Conservation (phyloP, 1,284 basidiomycete genomes). For the Cutaneotrichosporon mucoides region DNA sequence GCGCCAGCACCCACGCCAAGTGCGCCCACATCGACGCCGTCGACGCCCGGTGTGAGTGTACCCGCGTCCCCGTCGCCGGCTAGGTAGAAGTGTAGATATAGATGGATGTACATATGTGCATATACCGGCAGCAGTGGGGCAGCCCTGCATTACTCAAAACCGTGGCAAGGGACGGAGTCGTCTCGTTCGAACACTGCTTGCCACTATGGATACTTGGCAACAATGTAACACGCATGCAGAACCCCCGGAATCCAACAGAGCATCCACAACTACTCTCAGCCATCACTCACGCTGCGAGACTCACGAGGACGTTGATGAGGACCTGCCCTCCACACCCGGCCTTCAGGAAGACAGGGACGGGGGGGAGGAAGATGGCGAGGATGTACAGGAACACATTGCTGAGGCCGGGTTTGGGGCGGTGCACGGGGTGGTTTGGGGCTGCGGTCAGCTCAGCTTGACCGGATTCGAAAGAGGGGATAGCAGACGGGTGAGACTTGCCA, state of each 20-base stretch:
- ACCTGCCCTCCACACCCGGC: constrained; percentile 4
- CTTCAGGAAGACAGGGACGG: constrained; percentile 11
- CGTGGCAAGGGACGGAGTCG: no score
- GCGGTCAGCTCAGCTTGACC: background rate
- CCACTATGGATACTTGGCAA: background rate
- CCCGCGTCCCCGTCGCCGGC: no score
- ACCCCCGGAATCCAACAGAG: constrained; percentile 16
- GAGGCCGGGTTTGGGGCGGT: background rate
- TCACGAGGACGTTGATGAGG: constrained; percentile 11
- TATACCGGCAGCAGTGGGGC: no score
- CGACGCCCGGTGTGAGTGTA: no score
- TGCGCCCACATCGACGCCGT: no score
- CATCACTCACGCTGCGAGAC: no score
- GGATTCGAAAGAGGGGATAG: no score
- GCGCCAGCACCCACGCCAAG: no score
- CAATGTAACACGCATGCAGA: constrained; percentile 6
- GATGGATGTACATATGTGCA: no score
- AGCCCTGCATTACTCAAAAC: no score
- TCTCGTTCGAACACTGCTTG: no score
- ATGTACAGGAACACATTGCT: constrained; percentile 3
- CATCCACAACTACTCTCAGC: constrained; percentile 7
- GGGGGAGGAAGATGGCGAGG: constrained; percentile 12
- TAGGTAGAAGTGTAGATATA: no score
- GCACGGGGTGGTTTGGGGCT: background rate
- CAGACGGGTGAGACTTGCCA: background rate